Percentiles rank a stretch among this genome's conserved stretches.
phyloP scores from a whole-genome alignment of 192 early-diverging fungal species.

The Coemansia umbellata region DNA sequence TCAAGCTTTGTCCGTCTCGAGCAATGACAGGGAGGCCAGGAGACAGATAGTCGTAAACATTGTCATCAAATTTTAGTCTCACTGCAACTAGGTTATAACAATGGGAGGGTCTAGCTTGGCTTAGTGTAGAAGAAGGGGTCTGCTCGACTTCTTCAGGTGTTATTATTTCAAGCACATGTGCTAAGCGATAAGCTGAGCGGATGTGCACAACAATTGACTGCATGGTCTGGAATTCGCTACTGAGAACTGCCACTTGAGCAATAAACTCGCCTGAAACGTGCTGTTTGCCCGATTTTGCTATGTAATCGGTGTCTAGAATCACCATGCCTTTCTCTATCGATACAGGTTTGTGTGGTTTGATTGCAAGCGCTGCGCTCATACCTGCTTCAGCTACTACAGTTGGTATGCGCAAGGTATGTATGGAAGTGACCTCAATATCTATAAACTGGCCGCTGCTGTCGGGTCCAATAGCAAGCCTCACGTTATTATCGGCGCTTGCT shows the following conservation, averaged over 20 bases:
- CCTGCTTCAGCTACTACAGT: conserved; percentile 64
- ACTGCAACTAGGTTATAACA: conserved; percentile 8
- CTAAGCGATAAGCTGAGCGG: conserved; percentile 33
- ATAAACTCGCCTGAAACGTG: conserved; percentile 27
- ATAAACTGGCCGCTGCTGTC: conserved; percentile 63
- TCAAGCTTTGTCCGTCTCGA: conserved; percentile 33
- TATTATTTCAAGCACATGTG: conserved; percentile 23
- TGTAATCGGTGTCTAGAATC: conserved; percentile 32
- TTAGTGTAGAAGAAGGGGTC: too few species aligned
- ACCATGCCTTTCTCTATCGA: conserved; percentile 56
- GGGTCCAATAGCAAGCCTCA: conserved; percentile 59
- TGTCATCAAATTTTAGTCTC: conserved; percentile 30
- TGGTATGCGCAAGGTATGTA: conserved; percentile 79
- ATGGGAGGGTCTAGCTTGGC: too few species aligned
- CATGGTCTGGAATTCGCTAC: conserved; percentile 4
- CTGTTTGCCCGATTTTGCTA: neutral
- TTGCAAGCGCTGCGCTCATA: conserved; percentile 72
- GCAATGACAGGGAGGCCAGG: conserved; percentile 37
- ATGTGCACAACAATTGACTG: conserved; percentile 37
- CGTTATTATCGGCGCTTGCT: conserved; percentile 4
- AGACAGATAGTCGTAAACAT: conserved; percentile 22
- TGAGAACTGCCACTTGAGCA: conserved; percentile 25
- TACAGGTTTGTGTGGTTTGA: conserved; percentile 41
- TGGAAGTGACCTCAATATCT: conserved; percentile 65
- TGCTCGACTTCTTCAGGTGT: too few species aligned